Evolutionary conservation across 2,329 filamentous ascomycete genomes (phyloP), one percentile per base, ranked within the genome.

Genomic region (Raffaelea albimanens): DNA sequence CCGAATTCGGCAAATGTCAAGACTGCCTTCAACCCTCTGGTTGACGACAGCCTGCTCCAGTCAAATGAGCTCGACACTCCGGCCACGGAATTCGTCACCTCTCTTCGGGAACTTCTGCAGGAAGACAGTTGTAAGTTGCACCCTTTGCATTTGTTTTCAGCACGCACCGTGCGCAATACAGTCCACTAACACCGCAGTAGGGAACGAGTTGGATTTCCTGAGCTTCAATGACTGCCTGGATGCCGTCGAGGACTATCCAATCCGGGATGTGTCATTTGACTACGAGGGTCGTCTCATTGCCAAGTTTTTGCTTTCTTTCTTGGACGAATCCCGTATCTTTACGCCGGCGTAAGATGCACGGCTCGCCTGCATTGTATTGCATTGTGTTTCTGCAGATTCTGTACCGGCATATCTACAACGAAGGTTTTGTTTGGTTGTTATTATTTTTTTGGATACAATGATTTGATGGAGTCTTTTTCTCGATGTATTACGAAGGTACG

Each of bases 21-120:
- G 45, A 16, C 49, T 59, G 65, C 74, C 43, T 80, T 78, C 56
- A 80, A 79, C 54, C 76, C 76, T 18, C 58, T 80, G n/a, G 53
- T 71, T 8, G 73, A 78, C 53, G 59, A 64, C 41, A 58, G 59
- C 38, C 64, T 67, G 44, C 58, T 65, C 19, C 62, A 67, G 49
- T 61, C 66, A 34, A 66, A 58, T 4, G 72, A 75, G 50, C 59
- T 78, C 44, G 74, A 77, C 52, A 57, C 53, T 31, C 62, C 69
- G 2, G 68, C 70, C 0, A 59, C 61, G 19, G 70, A 71, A 48
- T 64, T 79, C 63, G 70, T 75, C 13, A 52, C 57, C 31, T 59
- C 62, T 49, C 55, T 79, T 54, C 68, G 67, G 48, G 62, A 66
- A 41, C 55, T 76, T 33, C 57, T 69, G 19, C 64, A 67, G 13